Conservation (phyloP, 768 basidiomycete genomes). For the Russula lepida region DNA sequence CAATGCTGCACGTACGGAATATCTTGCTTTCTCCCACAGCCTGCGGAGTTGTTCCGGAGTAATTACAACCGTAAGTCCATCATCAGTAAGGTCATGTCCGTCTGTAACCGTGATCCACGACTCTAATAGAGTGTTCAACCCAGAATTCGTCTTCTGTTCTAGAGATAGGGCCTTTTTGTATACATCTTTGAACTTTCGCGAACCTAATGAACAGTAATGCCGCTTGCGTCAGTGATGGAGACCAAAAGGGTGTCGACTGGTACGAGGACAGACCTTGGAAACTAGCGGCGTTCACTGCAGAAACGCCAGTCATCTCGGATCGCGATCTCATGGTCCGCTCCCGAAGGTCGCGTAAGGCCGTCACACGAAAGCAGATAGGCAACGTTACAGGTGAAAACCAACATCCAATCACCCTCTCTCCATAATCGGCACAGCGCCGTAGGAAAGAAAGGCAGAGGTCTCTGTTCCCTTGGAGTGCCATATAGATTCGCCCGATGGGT, state of each 20-base stretch:
- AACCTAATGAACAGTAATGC: not conserved
- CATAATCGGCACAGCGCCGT: not conserved
- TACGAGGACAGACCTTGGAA: not conserved
- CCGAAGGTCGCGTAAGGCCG: not conserved
- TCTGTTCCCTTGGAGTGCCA: not conserved
- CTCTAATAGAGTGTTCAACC: not conserved
- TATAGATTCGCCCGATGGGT: not conserved
- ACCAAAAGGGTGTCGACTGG: not conserved
- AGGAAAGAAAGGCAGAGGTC: not conserved
- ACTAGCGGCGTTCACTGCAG: not conserved
- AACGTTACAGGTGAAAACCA: too few species aligned
- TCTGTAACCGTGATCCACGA: not conserved
- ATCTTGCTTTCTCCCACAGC: not conserved
- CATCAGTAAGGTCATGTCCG: not conserved
- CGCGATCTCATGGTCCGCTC: not conserved
- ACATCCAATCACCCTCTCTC: not conserved
- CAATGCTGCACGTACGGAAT: not conserved
- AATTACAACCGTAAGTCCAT: not conserved
- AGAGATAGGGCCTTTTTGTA: not conserved
- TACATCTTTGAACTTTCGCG: not conserved
- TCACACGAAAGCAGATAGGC: not conserved
- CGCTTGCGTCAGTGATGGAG: not conserved
- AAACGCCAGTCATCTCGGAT: not conserved
- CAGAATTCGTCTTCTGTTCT: not conserved
- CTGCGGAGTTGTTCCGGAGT: not conserved